phyloP scores from a whole-genome alignment of 2,329 filamentous ascomycete species.

The Penicillium sp. region DNA sequence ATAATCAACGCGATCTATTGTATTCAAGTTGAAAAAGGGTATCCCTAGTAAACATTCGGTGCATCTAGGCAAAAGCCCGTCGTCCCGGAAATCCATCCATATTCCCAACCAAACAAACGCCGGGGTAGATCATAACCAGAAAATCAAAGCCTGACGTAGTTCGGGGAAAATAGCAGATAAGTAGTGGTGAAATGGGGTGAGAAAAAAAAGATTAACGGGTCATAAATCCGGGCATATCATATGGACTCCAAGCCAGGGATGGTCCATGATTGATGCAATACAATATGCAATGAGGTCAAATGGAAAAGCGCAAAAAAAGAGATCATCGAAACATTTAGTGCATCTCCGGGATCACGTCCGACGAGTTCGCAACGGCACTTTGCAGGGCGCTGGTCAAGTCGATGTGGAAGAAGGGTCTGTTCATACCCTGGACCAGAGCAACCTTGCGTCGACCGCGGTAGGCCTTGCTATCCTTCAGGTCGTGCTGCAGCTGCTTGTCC shows the following conservation, averaged over 20 bases:
- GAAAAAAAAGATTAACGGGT: conserved; percentile 20
- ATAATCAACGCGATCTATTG: conserved; percentile 13
- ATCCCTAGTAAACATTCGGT: conserved; percentile 10
- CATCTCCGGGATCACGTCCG: conserved; percentile 37
- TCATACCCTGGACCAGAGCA: conserved; percentile 79
- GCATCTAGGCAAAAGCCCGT: not conserved
- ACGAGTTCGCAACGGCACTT: conserved; percentile 77
- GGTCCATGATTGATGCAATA: conserved; percentile 11
- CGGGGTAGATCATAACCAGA: not conserved
- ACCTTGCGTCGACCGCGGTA: conserved; percentile 43
- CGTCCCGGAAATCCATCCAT: not conserved
- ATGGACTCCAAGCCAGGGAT: conserved; percentile 23
- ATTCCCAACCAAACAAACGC: not conserved
- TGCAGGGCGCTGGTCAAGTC: conserved; percentile 88
- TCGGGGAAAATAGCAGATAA: not conserved
- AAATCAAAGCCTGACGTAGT: not conserved
- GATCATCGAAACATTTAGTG: conserved; percentile 2
- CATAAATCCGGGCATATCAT: conserved; percentile 20
- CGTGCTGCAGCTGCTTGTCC: conserved; percentile 45
- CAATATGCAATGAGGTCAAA: conserved; percentile 1
- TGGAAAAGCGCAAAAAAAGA: not conserved
- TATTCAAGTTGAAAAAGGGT: conserved; percentile 10
- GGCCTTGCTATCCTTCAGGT: conserved; percentile 50
- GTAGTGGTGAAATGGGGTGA: not conserved
- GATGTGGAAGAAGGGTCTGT: conserved; percentile 89